A percentile compares a stretch with the other conserved stretches of the same genome.
Conservation (phyloP, 306 rosid species). For the Citrullus mucosospermus region DNA sequence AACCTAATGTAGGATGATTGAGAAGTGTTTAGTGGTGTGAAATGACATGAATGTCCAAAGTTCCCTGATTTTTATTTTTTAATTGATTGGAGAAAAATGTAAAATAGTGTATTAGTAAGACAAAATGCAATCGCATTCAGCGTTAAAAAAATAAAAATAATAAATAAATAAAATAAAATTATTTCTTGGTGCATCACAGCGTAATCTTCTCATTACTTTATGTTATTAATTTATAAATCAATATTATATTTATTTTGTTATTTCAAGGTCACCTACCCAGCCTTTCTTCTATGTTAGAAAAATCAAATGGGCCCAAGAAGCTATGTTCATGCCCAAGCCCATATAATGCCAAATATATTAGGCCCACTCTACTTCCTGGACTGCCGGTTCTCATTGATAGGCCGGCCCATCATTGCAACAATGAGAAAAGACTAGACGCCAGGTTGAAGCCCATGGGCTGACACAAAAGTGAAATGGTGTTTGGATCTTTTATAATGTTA, state of each 20-base stretch:
- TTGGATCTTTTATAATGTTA: neutral
- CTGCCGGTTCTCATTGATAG: neutral
- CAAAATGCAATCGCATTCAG: neutral
- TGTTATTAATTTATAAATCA: neutral
- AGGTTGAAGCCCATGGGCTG: neutral
- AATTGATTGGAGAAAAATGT: neutral
- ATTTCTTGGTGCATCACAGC: neutral
- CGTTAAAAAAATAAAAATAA: neutral
- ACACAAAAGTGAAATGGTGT: neutral
- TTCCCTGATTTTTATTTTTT: neutral
- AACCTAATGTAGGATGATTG: neutral
- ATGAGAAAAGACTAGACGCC: neutral
- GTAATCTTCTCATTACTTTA: neutral
- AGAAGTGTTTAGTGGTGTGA: neutral
- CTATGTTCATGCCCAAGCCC: no score
- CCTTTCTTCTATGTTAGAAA: neutral
- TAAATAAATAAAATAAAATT: neutral
- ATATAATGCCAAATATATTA: neutral
- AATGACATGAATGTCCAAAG: neutral
- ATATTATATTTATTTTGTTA: neutral
- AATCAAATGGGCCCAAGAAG: neutral
- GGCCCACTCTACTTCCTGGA: neutral
- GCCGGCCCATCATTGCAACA: neutral
- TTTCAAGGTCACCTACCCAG: neutral
- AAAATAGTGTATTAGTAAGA: neutral